These are phyloP conservation scores for Colletotrichum somersetense DNA, from an alignment of 2,329 filamentous ascomycete species.

Conservation along the genomic window DNA sequence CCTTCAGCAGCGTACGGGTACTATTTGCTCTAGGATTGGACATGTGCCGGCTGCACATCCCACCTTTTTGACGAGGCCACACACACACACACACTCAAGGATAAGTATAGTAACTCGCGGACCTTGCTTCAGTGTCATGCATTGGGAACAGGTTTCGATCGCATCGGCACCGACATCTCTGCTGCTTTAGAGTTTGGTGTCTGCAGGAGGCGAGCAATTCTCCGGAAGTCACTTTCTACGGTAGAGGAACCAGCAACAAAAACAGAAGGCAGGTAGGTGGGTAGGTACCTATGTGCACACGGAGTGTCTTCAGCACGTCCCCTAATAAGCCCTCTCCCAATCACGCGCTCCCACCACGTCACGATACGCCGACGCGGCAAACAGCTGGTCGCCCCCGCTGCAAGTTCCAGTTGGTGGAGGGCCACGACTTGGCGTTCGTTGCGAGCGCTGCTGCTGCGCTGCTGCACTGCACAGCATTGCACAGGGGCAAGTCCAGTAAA, in stretches of 20 bases:
- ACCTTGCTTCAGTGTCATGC: not conserved
- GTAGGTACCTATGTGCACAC: not conserved
- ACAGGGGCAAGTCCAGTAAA: not conserved
- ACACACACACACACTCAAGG: no score
- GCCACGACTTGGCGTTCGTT: slow-evolving; percentile 19
- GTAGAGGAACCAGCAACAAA: not conserved
- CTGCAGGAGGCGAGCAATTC: slow-evolving; percentile 12
- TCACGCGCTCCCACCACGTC: slow-evolving; percentile 28
- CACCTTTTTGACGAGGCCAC: not conserved
- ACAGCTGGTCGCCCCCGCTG: slow-evolving; percentile 18
- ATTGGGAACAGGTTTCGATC: not conserved
- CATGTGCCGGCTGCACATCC: not conserved
- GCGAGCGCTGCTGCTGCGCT: not conserved
- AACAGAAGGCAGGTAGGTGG: not conserved
- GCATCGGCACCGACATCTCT: slow-evolving; percentile 29
- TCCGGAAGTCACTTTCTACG: slow-evolving; percentile 14
- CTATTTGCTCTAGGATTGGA: not conserved
- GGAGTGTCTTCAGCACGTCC: slow-evolving; percentile 32
- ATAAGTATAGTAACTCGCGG: not conserved
- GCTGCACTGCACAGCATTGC: slow-evolving; percentile 8
- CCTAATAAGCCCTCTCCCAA: slow-evolving; percentile 18
- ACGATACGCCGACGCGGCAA: slow-evolving; percentile 18
- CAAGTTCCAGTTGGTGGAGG: slow-evolving; percentile 37
- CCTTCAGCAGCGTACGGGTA: not conserved
- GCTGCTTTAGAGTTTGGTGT: slow-evolving; percentile 37